Conservation (phyloP, 129 eudicot genomes). For the Flaveria trinervia region DNA sequence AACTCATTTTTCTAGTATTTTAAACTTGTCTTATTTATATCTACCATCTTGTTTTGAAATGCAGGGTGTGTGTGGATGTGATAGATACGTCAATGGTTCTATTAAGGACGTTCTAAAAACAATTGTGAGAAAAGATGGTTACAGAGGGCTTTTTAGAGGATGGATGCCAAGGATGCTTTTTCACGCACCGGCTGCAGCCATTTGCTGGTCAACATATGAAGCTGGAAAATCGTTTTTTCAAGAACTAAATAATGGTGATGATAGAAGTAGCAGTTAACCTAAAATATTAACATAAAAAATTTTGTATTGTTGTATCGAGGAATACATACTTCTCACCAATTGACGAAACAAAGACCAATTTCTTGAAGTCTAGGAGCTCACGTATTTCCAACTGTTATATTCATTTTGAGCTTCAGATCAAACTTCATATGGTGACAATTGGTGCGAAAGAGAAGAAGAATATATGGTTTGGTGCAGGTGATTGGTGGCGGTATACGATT, state of each 20-base stretch:
- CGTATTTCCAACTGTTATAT: constrained; percentile 6
- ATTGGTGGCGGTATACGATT: constrained; percentile 13
- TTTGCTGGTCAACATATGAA: constrained; percentile 92
- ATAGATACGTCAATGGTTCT: constrained; percentile 67
- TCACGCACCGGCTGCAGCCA: constrained; percentile 94
- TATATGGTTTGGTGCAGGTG: neutral
- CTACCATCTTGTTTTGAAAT: neutral
- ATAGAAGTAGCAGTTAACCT: constrained; percentile 40
- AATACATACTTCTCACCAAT: constrained; percentile 8
- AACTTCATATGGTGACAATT: constrained; percentile 9
- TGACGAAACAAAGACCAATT: constrained; percentile 11
- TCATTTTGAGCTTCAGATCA: constrained; percentile 12
- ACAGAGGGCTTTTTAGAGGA: constrained; percentile 77
- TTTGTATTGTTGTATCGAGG: constrained; percentile 34
- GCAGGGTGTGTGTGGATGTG: constrained; percentile 94
- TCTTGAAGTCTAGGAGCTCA: constrained; percentile 4
- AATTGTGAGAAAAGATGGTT: constrained; percentile 73
- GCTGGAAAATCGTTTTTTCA: constrained; percentile 76
- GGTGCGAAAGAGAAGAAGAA: constrained; percentile 16
- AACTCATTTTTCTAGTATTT: neutral
- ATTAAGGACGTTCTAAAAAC: constrained; percentile 64
- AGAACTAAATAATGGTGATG: constrained; percentile 31
- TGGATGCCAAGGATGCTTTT: constrained; percentile 93
- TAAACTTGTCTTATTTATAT: neutral
- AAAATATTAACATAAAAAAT: constrained; percentile 6